Base-by-base conservation (phyloP, 2,329 filamentous ascomycete species). In the Trichoderma asperellum region DNA sequence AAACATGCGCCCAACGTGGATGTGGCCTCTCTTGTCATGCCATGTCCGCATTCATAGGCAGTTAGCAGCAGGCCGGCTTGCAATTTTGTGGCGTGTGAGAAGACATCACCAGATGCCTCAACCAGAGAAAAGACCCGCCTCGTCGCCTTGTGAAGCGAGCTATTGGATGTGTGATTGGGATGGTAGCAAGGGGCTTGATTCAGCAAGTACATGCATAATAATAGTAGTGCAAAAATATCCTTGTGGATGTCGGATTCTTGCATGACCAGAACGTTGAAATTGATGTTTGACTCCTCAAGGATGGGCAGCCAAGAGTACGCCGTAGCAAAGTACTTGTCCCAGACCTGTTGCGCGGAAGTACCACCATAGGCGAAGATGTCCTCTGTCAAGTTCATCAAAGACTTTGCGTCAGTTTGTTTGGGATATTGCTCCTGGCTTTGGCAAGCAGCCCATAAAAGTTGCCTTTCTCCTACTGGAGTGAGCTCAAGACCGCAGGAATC, bases 21-120 rank as follows among this genome's bases (percentile, higher is more conserved):
- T 21, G 37, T 49, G 12, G 67, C 49, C 12, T 65, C 60, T n/a
- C 16, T 29, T 11, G 37, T 21, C 43, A 69, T 24, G 2, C 67
- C 67, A 12, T 69, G 67, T 16, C 67, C 67, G 47, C 58, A 69
- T 35, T 69, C 67, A 16, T 64, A 69, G 1, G 67, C 35, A 35
- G 52, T 37, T 1, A 69, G 49, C 1, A 69, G 49, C 35, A 69
- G 60, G 5, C 67, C 67, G 7, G 59, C 58, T 7, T 69, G 67
- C 27, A 69, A 29, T 29, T 6, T 56, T n/a, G 67, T 47, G 12
- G 56, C 21, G 2, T 24, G 27, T 1, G 21, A 47, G 11, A 8
- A 21, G 21, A 34, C 11, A 12, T 52, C 18, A 18, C 4, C 27
- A 18, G 49, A 18, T n/a, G 49, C 47, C 11, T 69, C 35, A 1